phyloP scores from a whole-genome alignment of 495 filamentous ascomycete species.

The Articulospora tetracladia region DNA sequence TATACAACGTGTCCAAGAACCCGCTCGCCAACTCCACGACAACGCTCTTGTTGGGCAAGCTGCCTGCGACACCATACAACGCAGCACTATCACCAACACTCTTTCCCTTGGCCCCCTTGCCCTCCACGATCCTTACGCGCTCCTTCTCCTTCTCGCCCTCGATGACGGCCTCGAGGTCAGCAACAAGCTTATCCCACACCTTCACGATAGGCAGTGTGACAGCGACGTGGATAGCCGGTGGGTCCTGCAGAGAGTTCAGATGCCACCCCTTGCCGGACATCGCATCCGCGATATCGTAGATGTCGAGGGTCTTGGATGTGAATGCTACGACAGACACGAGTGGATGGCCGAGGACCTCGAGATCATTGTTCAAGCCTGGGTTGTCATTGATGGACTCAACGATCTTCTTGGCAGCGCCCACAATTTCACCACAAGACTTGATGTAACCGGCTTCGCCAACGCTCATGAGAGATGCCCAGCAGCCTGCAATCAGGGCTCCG shows the following conservation, averaged over 20 bases:
- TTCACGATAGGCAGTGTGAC: slow-evolving; percentile 83
- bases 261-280: slow-evolving; percentile 88
- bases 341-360: slow-evolving; percentile 79
- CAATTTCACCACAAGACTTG: slow-evolving; percentile 76
- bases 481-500: slow-evolving; percentile 88
- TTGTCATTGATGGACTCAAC: slow-evolving; percentile 67
- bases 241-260: slow-evolving; percentile 84
- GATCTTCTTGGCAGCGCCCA: slow-evolving; percentile 82
- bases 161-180: slow-evolving; percentile 73
- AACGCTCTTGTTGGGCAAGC: slow-evolving; percentile 90
- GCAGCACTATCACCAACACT: slow-evolving; percentile 73
- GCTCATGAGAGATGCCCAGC: slow-evolving; percentile 86
- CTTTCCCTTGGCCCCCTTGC: slow-evolving; percentile 65
- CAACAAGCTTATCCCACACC: slow-evolving; percentile 72
- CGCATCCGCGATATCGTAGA: slow-evolving; percentile 84
- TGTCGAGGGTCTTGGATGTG: slow-evolving; percentile 68
- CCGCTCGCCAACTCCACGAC: slow-evolving; percentile 86
- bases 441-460: slow-evolving; percentile 91
- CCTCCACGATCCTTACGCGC: slow-evolving; percentile 60
- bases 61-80: slow-evolving; percentile 92
- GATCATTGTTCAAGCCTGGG: slow-evolving; percentile 60
- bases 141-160: slow-evolving; percentile 72
- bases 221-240: slow-evolving; percentile 94
- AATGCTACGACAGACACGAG: slow-evolving; percentile 91
- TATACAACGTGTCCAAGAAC: slow-evolving; percentile 95